A percentile compares a stretch with the other conserved stretches of the same genome.
These are phyloP conservation scores for Aspergillus pseudoterreus DNA, from an alignment of 2,329 filamentous ascomycete species.

Conservation along the genomic window DNA sequence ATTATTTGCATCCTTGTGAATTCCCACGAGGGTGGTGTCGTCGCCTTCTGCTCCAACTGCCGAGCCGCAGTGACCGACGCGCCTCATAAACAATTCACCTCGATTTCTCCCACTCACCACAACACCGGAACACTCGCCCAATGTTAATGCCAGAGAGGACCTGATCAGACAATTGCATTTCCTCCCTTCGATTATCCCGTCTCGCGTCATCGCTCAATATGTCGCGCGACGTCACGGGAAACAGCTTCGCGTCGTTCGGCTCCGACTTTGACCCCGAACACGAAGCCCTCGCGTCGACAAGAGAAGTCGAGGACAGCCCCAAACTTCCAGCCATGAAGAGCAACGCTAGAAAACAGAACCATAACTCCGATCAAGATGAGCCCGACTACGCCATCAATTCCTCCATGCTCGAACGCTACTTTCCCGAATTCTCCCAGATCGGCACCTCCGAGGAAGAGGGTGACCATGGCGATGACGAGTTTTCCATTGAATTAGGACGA, in stretches of 20 bases:
- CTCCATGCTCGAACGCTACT: constrained; percentile 44
- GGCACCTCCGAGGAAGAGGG: constrained; percentile 39
- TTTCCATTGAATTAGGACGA: constrained; percentile 57
- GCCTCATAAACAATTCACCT: constrained; percentile 7
- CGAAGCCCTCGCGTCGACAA: constrained; percentile 40
- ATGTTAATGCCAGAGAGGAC: background rate
- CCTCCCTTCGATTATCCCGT: background rate
- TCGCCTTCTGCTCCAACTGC: constrained; percentile 2
- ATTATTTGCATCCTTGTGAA: background rate
- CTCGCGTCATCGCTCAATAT: constrained; percentile 10
- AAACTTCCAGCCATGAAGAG: constrained; percentile 23
- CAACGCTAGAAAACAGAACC: constrained; percentile 11
- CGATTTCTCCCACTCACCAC: background rate
- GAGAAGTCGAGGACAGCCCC: constrained; percentile 29
- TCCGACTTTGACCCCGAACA: constrained; percentile 43
- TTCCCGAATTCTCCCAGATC: constrained; percentile 47
- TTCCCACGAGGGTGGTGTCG: background rate
- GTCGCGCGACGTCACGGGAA: constrained; percentile 24
- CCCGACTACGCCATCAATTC: constrained; percentile 44
- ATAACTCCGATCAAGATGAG: constrained; percentile 25
- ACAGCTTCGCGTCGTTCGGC: constrained; percentile 27
- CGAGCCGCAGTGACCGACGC: constrained; percentile 13
- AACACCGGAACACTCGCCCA: background rate
- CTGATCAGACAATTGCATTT: background rate
- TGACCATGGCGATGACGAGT: constrained; percentile 39